Evolutionary conservation across 2,329 filamentous ascomycete species (phyloP).

Genomic region (Exophiala lecanii-corni): DNA sequence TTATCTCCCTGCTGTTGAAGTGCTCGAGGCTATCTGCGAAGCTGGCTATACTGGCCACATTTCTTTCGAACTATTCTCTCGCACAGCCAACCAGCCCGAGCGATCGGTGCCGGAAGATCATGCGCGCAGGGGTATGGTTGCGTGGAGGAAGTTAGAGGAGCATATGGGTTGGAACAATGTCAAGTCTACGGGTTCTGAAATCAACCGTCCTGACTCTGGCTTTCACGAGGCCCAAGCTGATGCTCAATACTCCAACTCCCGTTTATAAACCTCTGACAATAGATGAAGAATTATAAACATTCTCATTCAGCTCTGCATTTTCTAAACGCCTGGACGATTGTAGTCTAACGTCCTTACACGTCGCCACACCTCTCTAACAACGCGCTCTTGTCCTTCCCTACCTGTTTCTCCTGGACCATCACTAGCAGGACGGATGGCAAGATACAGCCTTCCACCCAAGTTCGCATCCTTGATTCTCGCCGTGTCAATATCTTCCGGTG

Average conservation of each 20-base stretch:
- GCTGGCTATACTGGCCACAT: constrained; percentile 52
- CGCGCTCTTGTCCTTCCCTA: constrained; percentile 63
- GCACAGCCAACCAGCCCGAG: constrained; percentile 20
- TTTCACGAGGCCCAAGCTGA: not conserved
- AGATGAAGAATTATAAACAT: too few species aligned
- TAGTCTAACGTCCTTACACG: constrained; percentile 65
- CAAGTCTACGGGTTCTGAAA: not conserved
- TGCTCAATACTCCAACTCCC: constrained; percentile 3
- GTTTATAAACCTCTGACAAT: not conserved
- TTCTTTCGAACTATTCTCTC: constrained; percentile 26
- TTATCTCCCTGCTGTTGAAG: constrained; percentile 62
- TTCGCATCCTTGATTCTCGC: constrained; percentile 46
- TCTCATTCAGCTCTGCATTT: constrained; percentile 3
- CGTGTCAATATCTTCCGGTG: constrained; percentile 54
- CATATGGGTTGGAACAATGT: constrained; percentile 19
- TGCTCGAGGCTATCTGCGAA: constrained; percentile 57
- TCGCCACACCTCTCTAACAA: constrained; percentile 68
- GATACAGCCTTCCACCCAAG: constrained; percentile 64
- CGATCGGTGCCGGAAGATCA: constrained; percentile 18
- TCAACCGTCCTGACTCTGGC: not conserved
- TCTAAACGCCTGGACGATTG: constrained; percentile 52
- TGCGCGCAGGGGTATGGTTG: constrained; percentile 16
- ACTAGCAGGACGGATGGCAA: constrained; percentile 67
- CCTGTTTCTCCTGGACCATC: constrained; percentile 58
- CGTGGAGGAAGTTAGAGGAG: constrained; percentile 19